Evolutionary conservation across 2,329 filamentous ascomycete species (phyloP).

Genomic region (Colletotrichum acutatum): DNA sequence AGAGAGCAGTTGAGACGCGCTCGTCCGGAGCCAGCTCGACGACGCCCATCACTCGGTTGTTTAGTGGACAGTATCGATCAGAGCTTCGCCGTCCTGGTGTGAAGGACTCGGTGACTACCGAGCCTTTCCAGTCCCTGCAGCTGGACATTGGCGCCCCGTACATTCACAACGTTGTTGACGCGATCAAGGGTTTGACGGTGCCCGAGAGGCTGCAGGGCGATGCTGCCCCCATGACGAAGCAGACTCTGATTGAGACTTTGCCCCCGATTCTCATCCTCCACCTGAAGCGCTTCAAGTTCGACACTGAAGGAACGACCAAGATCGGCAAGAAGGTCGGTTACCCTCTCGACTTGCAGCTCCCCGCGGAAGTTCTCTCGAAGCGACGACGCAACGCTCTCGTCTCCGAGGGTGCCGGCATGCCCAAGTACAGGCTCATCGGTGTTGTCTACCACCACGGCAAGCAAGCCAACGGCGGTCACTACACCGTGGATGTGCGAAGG

Average conservation of each 20-base stretch:
- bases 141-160: slow-evolving; percentile 91
- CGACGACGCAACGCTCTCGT: slow-evolving; percentile 75
- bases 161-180: slow-evolving; percentile 91
- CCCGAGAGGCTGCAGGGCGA: slow-evolving; percentile 88
- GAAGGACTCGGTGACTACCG: slow-evolving; percentile 90
- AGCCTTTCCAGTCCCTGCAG: slow-evolving; percentile 94
- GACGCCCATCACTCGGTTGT: slow-evolving; percentile 93
- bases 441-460: slow-evolving; percentile 99
- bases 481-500: slow-evolving; percentile 95
- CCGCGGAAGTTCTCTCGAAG: slow-evolving; percentile 86
- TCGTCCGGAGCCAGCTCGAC: slow-evolving; percentile 81
- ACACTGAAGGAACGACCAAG: slow-evolving; percentile 90
- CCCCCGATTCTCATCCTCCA: slow-evolving; percentile 94
- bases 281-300: slow-evolving; percentile 97
- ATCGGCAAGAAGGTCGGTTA: slow-evolving; percentile 99
- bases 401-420: slow-evolving; percentile 73
- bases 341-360: slow-evolving; percentile 92
- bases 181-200: slow-evolving; percentile 84
- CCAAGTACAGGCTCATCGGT: slow-evolving; percentile 86
- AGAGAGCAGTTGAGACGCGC: slow-evolving; percentile 86
- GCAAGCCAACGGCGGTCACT: slow-evolving; percentile 94
- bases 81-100: slow-evolving; percentile 88
- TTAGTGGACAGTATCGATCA: slow-evolving; percentile 89
- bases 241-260: slow-evolving; percentile 91
- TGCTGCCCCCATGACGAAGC: slow-evolving; percentile 82